Evolutionary conservation across 306 rosid genomes (phyloP).

Genomic region (Begonia fuchsioides): DNA sequence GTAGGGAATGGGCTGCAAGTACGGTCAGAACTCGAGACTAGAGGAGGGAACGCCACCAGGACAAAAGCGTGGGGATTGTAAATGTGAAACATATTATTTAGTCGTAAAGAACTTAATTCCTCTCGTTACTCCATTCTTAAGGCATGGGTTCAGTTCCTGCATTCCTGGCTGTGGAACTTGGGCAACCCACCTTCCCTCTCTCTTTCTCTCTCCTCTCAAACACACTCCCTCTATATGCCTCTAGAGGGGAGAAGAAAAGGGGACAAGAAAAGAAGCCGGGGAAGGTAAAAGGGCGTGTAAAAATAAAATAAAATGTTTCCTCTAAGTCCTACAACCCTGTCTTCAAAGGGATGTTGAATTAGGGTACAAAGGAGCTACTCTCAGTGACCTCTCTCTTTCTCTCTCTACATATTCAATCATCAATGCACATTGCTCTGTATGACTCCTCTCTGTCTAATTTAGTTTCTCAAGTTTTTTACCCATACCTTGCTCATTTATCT

Average conservation of each 20-base stretch:
- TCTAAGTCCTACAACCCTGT: not conserved
- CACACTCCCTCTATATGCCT: too few species aligned
- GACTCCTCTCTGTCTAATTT: not conserved
- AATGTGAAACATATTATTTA: too few species aligned
- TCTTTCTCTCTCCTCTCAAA: too few species aligned
- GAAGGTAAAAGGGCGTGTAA: slow-evolving; percentile 43
- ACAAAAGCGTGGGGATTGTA: slow-evolving; percentile 70
- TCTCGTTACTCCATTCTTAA: slow-evolving; percentile 2
- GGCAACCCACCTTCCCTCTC: not conserved
- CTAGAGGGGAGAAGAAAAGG: too few species aligned
- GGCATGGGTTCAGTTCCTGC: slow-evolving; percentile 59
- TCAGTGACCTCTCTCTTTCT: too few species aligned
- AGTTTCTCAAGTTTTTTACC: too few species aligned
- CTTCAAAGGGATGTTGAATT: not conserved
- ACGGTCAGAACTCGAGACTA: slow-evolving; percentile 9
- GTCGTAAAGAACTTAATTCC: too few species aligned
- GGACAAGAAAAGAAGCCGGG: slow-evolving; percentile 52
- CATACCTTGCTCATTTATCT: too few species aligned
- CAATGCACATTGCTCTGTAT: too few species aligned
- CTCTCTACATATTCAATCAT: too few species aligned
- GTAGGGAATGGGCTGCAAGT: slow-evolving; percentile 17
- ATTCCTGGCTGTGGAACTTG: slow-evolving; percentile 22
- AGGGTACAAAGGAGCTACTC: not conserved
- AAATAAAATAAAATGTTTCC: slow-evolving; percentile 11
- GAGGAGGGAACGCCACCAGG: slow-evolving; percentile 29